Base-by-base conservation (phyloP, 495 filamentous ascomycete genomes). In the Aspergillus steynii region DNA sequence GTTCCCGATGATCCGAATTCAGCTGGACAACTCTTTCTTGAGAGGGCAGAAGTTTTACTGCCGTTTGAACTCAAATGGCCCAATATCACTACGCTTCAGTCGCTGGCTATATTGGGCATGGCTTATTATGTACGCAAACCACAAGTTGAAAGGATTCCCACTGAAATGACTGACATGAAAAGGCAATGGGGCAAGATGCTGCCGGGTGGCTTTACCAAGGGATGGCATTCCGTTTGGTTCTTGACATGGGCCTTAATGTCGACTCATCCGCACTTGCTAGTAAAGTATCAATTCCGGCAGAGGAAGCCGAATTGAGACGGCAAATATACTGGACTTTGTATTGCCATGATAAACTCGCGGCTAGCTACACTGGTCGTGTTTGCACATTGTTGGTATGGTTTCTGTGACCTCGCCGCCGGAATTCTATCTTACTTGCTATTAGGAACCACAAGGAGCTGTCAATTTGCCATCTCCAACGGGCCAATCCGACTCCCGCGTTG, bases 61-160 rank as follows among this genome's bases (percentile, higher is more conserved):
- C 64, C 63, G 10, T 71, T 85, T 50, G 74, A 83, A 32, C 75
- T 90, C 58, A 81, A 85, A 27, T 82, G 84, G 67, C 82, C 77
- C 0, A 75, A 65, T 4, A 72, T 94, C 26, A 94, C 91, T 6
- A 92, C 88, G 3, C 86, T 93, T 46, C 91, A 94, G 71, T 89
- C 90, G 0, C 71, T 94, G 28, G 85, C 87, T 4, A 81, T 96
- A 59, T 90, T 96, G 88, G 72, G 74, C 8, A 63, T 66, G 55
- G 60, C 64, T 10, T 74, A 74, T 27, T 65, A 71, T 6, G 69
- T 72, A 58, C 55, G 66, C 64, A 2, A 25, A 26, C 2, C 5
- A 48, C n/a, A 20, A 5, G 20, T 20, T 26, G 14, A 26, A 29
- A 9, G 31, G 31, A 1, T 9, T 7, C 31, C 6, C 9, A 27